phyloP scores from a whole-genome alignment of 768 basidiomycete genomes.

The Grammothele lineata region DNA sequence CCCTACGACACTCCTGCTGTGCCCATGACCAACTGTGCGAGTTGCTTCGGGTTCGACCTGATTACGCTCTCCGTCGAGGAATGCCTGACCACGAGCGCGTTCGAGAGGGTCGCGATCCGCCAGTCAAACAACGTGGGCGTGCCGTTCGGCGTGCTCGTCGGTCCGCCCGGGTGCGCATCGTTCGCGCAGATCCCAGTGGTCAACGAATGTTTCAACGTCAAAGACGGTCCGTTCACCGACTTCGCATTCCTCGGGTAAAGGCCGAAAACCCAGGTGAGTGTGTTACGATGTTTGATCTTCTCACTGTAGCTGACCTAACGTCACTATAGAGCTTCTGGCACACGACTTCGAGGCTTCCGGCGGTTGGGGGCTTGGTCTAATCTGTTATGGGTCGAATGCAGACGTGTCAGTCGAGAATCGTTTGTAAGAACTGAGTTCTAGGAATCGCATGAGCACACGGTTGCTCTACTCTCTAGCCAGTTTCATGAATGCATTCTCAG shows the following conservation, averaged over 20 bases:
- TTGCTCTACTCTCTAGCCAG: too few species aligned
- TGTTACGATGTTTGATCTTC: too few species aligned
- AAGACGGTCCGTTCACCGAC: background rate
- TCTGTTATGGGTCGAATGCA: too few species aligned
- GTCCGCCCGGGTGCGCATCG: background rate
- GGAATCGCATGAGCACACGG: too few species aligned
- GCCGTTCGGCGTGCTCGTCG: constrained; percentile 5
- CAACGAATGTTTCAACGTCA: constrained; percentile 10
- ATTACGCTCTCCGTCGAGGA: background rate
- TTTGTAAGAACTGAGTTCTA: too few species aligned
- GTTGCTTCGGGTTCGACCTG: constrained; percentile 4
- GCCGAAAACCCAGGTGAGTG: too few species aligned
- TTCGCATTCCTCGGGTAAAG: background rate
- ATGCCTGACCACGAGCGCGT: constrained; percentile 6
- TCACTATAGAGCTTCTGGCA: too few species aligned
- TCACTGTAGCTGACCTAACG: too few species aligned
- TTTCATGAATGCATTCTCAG: too few species aligned
- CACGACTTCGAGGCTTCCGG: too few species aligned
- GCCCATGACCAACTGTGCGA: background rate
- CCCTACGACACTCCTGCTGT: constrained; percentile 5
- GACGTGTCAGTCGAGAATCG: too few species aligned
- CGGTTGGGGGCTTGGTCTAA: too few species aligned
- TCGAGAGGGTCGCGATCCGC: constrained; percentile 1
- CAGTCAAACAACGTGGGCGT: constrained; percentile 6
- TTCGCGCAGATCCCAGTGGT: constrained; percentile 1